Conservation (phyloP, 2,329 filamentous ascomycete species). For the Daldinia sp. region DNA sequence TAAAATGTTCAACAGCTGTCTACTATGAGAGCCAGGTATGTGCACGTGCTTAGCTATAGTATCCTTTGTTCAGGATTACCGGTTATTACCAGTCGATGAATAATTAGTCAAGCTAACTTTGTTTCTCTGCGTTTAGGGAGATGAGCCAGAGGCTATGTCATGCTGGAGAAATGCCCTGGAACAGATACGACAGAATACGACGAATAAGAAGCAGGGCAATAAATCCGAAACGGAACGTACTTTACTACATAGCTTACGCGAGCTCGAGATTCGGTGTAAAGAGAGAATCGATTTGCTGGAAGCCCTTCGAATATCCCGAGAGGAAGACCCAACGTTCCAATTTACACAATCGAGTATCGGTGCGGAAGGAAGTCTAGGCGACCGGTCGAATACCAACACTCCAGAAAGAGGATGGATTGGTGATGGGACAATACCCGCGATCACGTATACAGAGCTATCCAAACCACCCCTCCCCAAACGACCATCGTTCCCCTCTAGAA, state of each 20-base stretch:
- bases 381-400: constrained; percentile 33
- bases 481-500: constrained; percentile 62
- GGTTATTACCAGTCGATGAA: background rate
- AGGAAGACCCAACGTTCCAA: constrained; percentile 50
- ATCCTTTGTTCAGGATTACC: background rate
- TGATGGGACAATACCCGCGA: constrained; percentile 80
- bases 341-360: constrained; percentile 37
- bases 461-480: constrained; percentile 68
- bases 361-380: constrained; percentile 31
- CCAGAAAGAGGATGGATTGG: constrained; percentile 72
- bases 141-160: constrained; percentile 87
- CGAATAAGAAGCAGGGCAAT: constrained; percentile 73
- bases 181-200: constrained; percentile 86
- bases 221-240: constrained; percentile 85
- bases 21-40: constrained; percentile 92
- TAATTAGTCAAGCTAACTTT: background rate
- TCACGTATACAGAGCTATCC: constrained; percentile 83
- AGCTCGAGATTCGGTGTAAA: constrained; percentile 90
- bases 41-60: background rate
- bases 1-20: constrained; percentile 93
- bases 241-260: constrained; percentile 79
- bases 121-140: constrained; percentile 65
- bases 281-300: constrained; percentile 90
- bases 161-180: constrained; percentile 91
- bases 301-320: constrained; percentile 74